These are phyloP conservation scores for Tricholoma flavovirens DNA, from an alignment of 768 basidiomycete genomes.

Conservation along the genomic window DNA sequence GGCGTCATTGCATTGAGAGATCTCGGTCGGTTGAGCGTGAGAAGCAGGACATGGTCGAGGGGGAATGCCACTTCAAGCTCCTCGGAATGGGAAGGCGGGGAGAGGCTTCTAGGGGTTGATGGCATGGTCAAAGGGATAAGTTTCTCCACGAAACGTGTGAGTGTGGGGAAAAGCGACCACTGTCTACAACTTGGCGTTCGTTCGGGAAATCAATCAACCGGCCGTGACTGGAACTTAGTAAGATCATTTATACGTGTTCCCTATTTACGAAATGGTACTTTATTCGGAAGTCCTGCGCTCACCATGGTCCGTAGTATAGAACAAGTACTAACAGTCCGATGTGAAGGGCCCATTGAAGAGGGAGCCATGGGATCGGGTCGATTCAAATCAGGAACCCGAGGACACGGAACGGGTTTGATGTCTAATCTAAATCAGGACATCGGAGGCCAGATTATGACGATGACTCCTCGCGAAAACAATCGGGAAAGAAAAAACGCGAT, in stretches of 20 bases:
- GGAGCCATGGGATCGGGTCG: not conserved
- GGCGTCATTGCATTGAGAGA: slow-evolving; percentile 71
- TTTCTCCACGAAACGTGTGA: too few relatives aligned
- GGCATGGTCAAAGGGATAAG: too few relatives aligned
- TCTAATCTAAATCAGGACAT: slow-evolving; percentile 7
- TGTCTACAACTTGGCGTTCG: too few relatives aligned
- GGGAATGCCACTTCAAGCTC: slow-evolving; percentile 35
- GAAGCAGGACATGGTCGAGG: slow-evolving; percentile 31
- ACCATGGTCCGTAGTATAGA: too few relatives aligned
- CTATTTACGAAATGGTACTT: too few relatives aligned
- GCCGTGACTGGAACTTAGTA: not conserved
- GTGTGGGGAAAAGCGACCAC: not conserved
- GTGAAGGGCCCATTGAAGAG: too few relatives aligned
- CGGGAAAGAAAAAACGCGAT: slow-evolving; percentile 13
- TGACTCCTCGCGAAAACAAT: not conserved
- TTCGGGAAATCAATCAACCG: not conserved
- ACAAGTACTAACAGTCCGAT: too few relatives aligned
- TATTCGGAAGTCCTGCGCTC: too few relatives aligned
- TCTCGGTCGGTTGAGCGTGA: slow-evolving; percentile 58
- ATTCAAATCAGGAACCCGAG: slow-evolving; percentile 14
- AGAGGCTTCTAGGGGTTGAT: slow-evolving; percentile 6
- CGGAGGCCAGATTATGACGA: not conserved
- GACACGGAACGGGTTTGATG: slow-evolving; percentile 11
- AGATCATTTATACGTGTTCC: too few relatives aligned
- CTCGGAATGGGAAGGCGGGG: slow-evolving; percentile 27